Evolutionary conservation across 1,139 yeast species (phyloP), one percentile per base, ranked within the genome.

Genomic region (Arxiozyma slooffiae): DNA sequence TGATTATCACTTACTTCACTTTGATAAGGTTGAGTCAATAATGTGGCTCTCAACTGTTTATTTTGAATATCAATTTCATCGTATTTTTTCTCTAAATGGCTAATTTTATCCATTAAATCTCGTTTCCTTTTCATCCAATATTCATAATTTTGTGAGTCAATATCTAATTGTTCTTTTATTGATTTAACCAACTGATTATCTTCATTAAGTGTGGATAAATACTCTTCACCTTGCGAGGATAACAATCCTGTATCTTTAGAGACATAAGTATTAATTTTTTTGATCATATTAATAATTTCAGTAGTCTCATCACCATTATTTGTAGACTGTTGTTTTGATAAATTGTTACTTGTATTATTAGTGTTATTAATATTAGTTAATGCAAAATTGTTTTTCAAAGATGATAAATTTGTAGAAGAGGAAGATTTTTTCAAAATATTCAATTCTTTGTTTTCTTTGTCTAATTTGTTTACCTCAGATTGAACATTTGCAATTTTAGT

Each of bases 201-300:
- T 7, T 54, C 52, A n/a, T 63, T 58, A 38, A 61, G 47, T 45
- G 55, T 55, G 6, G 57, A 51, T 24, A 62, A 48, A 34, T 55
- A 53, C 17, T 55, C 59, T 46, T 60, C 61, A 41, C 64, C 64
- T 17, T 54, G 50, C 24, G 46, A 48, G 17, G 49, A 53, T 21
- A 60, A 46, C 16, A 60, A 44, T 6, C 67, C 65, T 20, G 60
- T 59, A 38, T 55, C 61, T n/a, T 59, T 62, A 1, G 52, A 42
- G 1, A 59, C 57, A 21, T 46, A 53, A 21, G 58, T 60, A 37
- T 54, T 52, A 16, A 62, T 50, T 36, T 57, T 59, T 37, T 55
- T 57, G 9, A 59, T 41, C 7, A 61, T 46, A 17, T 48, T 38
- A 20, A 50, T 41, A 14, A 57, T 20, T 24, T 46, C 48, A 16